Evolutionary conservation across 352 stramenopile genomes (phyloP).

Genomic region (Aphanomyces cochlioides): DNA sequence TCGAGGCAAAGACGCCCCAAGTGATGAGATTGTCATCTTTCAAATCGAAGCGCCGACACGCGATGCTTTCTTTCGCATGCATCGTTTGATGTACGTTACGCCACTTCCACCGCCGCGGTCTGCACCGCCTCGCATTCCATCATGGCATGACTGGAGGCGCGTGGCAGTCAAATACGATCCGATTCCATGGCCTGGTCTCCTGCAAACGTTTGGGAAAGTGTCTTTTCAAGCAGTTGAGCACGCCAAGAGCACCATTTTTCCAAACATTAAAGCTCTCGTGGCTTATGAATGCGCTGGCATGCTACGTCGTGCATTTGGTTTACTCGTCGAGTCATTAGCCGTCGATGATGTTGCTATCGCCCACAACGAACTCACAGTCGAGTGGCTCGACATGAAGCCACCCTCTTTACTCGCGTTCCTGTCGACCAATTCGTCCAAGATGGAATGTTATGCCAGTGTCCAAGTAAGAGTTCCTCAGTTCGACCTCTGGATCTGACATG

Average conservation of each 20-base stretch:
- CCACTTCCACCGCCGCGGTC: background rate
- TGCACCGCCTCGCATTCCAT: conserved; percentile 24
- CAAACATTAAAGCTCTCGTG: conserved; percentile 50
- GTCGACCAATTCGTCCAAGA: background rate
- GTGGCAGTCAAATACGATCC: conserved; percentile 38
- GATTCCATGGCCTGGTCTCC: conserved; percentile 65
- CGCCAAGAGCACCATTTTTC: conserved; percentile 39
- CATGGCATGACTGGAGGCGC: background rate
- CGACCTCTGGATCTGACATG: background rate
- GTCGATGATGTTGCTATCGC: background rate
- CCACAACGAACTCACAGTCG: background rate
- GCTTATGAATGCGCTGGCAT: conserved; percentile 63
- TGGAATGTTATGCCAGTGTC: background rate
- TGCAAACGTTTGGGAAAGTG: conserved; percentile 70
- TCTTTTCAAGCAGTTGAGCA: conserved; percentile 55
- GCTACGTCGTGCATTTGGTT: conserved; percentile 46
- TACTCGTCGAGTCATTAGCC: background rate
- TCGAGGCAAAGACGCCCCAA: too few species aligned
- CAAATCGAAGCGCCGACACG: conserved; percentile 41
- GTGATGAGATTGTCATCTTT: conserved; percentile 47
- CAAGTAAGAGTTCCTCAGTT: background rate
- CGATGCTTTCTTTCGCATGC: conserved; percentile 62
- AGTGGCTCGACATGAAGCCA: conserved; percentile 10
- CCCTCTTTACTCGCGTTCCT: conserved; percentile 9
- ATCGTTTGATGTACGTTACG: conserved; percentile 67